These are phyloP conservation scores for Xylaria castorea DNA, from an alignment of 495 filamentous ascomycete genomes.

Conservation along the genomic window DNA sequence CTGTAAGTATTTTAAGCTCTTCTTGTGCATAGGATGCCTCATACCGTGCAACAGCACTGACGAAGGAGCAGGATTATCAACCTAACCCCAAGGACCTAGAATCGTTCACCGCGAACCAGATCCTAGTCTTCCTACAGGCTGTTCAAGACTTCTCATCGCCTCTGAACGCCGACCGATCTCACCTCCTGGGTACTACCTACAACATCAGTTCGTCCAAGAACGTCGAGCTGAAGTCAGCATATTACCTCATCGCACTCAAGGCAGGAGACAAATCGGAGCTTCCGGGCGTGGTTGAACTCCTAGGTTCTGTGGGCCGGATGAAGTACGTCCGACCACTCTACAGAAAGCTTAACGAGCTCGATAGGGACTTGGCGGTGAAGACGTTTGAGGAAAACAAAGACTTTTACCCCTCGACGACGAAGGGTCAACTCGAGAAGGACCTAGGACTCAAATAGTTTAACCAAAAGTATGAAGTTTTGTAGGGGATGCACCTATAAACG, in stretches of 20 bases:
- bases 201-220: conserved; percentile 73
- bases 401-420: conserved; percentile 97
- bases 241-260: conserved; percentile 76
- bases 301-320: conserved; percentile 89
- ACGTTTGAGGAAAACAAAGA: conserved; percentile 87
- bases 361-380: conserved; percentile 73
- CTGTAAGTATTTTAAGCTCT: conserved; percentile 30
- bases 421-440: conserved; percentile 83
- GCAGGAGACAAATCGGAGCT: conserved; percentile 72
- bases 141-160: conserved; percentile 69
- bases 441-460: conserved; percentile 52
- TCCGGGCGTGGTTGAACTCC: conserved; percentile 70
- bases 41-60: conserved; percentile 9
- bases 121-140: conserved; percentile 85
- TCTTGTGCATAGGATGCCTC: background rate
- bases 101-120: conserved; percentile 80
- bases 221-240: conserved; percentile 81
- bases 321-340: conserved; percentile 93
- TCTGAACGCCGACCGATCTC: conserved; percentile 65
- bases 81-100: conserved; percentile 72
- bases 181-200: conserved; percentile 75
- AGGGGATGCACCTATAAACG: background rate
- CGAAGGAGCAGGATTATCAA: conserved; percentile 57
- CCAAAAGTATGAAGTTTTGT: background rate
- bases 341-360: conserved; percentile 71